Evolutionary conservation across 495 filamentous ascomycete genomes (phyloP).

Genomic region (Neurospora sp.): DNA sequence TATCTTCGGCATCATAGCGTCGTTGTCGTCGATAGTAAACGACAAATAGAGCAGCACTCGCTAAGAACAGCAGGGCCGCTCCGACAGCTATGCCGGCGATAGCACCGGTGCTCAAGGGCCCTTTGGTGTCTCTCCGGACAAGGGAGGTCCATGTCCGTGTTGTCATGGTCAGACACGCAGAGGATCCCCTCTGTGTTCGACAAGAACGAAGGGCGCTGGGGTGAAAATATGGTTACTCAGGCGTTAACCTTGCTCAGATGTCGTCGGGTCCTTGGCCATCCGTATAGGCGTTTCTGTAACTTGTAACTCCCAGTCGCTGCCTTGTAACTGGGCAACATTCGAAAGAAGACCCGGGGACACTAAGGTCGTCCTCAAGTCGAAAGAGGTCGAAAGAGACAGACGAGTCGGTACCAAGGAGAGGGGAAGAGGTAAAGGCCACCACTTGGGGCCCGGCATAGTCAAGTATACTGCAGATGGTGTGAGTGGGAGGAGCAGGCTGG

Average conservation of each 20-base stretch:
- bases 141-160: not conserved
- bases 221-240: not conserved
- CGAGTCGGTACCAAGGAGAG: not conserved
- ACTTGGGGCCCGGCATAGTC: not conserved
- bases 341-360: not conserved
- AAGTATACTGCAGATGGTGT: not conserved
- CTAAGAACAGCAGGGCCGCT: slow-evolving; percentile 27
- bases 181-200: not conserved
- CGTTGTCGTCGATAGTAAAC: slow-evolving; percentile 33
- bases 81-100: slow-evolving; percentile 37
- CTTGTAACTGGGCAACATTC: not conserved
- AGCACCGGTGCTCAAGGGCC: slow-evolving; percentile 27
- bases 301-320: not conserved
- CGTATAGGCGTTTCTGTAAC: not conserved
- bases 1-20: slow-evolving; percentile 14
- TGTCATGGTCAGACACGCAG: not conserved
- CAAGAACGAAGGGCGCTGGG: not conserved
- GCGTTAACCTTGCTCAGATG: not conserved
- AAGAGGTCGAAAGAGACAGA: not conserved
- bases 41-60: slow-evolving; percentile 26
- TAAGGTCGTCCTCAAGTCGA: not conserved
- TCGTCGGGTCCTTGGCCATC: not conserved
- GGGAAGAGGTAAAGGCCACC: not conserved
- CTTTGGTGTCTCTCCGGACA: not conserved
- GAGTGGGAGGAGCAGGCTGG: not conserved